These are phyloP conservation scores for Cercospora zeina DNA, from an alignment of 2,329 filamentous ascomycete species.

Conservation along the genomic window DNA sequence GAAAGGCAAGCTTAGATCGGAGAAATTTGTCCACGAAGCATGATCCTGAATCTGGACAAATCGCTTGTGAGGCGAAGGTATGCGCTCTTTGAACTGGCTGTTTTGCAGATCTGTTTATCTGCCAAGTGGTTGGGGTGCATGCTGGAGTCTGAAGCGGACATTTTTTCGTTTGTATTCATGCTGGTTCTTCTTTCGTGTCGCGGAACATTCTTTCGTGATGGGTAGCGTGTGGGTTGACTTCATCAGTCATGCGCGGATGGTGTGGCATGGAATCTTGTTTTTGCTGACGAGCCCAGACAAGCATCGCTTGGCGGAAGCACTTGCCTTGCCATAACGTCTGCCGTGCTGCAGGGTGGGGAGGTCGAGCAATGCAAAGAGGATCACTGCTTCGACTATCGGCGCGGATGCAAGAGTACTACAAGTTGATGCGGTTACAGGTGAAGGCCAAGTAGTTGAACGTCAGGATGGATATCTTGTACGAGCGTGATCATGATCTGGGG, in stretches of 20 bases:
- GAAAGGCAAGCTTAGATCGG: slow-evolving; percentile 11
- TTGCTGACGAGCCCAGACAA: background rate
- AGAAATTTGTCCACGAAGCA: background rate
- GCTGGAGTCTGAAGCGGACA: slow-evolving; percentile 8
- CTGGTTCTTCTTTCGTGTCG: background rate
- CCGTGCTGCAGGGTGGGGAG: background rate
- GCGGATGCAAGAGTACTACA: background rate
- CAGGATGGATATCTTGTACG: background rate
- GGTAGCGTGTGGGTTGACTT: too few species aligned
- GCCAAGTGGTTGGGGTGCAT: background rate
- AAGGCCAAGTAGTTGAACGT: background rate
- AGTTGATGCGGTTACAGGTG: background rate
- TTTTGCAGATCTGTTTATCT: background rate
- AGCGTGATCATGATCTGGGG: background rate
- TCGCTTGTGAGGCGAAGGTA: slow-evolving; percentile 3
- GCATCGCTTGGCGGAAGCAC: background rate
- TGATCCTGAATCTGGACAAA: too few species aligned
- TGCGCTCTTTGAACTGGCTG: background rate
- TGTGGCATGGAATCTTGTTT: background rate
- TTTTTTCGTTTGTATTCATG: background rate
- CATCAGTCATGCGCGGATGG: too few species aligned
- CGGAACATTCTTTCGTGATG: too few species aligned
- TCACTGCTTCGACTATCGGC: background rate
- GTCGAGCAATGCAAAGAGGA: too few species aligned
- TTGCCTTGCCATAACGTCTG: background rate